Evolutionary conservation across 2,329 filamentous ascomycete genomes (phyloP).

Genomic region (Calonectria pteridis): DNA sequence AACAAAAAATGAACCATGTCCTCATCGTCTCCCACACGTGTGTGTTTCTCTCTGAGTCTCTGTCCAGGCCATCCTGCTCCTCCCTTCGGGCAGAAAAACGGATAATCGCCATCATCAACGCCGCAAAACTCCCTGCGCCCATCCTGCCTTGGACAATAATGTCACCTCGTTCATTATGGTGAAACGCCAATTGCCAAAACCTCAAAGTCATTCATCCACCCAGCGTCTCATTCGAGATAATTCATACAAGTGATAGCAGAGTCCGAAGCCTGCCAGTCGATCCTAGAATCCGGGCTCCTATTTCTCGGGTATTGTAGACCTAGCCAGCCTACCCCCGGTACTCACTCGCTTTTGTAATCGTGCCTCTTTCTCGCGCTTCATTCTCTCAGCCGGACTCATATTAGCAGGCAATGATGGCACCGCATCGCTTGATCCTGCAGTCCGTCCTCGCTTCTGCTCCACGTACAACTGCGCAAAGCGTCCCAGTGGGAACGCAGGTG

Average conservation of each 20-base stretch:
- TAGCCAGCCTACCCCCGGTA: constrained; percentile 79
- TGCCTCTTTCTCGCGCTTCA: constrained; percentile 73
- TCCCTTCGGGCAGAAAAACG: constrained; percentile 18
- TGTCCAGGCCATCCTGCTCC: constrained; percentile 2
- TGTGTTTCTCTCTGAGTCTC: constrained; percentile 22
- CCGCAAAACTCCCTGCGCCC: constrained; percentile 43
- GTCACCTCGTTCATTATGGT: constrained; percentile 36
- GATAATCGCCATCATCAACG: constrained; percentile 34
- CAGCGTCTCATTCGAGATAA: constrained; percentile 43
- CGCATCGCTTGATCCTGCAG: constrained; percentile 65
- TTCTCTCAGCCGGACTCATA: constrained; percentile 59
- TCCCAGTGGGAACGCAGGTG: constrained; percentile 87
- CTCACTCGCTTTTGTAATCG: constrained; percentile 84
- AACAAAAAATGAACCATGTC: constrained; percentile 16
- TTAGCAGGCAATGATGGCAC: constrained; percentile 70
- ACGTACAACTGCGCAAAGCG: constrained; percentile 85
- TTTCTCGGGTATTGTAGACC: constrained; percentile 72
- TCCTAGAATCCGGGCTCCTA: constrained; percentile 61
- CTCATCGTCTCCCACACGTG: constrained; percentile 30
- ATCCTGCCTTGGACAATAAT: constrained; percentile 39
- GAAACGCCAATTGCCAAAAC: constrained; percentile 33
- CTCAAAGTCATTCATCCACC: constrained; percentile 30
- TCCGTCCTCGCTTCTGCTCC: constrained; percentile 76
- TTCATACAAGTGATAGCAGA: constrained; percentile 53
- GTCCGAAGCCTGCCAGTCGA: constrained; percentile 52